Percentiles rank a stretch among this genome's conserved stretches.
These are phyloP conservation scores for Starmerella floricola DNA, from an alignment of 805 yeast species.

Conservation along the genomic window DNA sequence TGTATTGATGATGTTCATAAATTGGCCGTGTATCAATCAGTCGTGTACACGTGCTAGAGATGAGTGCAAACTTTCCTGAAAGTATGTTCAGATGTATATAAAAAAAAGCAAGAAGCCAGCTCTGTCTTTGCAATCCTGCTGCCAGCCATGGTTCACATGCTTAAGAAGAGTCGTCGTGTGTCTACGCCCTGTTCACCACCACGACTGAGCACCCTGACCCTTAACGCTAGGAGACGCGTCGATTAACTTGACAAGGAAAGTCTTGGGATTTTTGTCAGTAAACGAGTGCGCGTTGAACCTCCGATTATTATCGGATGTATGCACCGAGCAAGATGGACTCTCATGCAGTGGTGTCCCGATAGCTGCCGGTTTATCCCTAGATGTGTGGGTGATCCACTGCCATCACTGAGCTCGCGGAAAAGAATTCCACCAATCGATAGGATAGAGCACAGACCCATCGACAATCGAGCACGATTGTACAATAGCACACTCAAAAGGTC, in stretches of 20 bases:
- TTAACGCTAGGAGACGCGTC: not conserved
- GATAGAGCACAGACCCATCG: constrained; percentile 2
- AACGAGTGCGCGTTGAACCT: no score
- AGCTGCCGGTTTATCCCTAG: constrained; percentile 2
- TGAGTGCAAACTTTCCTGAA: not conserved
- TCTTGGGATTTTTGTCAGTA: no score
- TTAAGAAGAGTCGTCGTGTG: no score
- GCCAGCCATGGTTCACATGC: no score
- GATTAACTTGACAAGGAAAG: not conserved
- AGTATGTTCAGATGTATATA: no score
- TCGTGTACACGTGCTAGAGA: not conserved
- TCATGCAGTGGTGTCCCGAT: constrained; percentile 9
- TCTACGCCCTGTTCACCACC: no score
- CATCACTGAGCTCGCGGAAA: not conserved
- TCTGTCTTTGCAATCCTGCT: no score
- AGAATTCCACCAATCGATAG: constrained; percentile 15
- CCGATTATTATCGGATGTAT: no score
- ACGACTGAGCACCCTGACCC: not conserved
- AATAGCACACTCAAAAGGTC: not conserved
- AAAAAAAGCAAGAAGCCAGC: no score
- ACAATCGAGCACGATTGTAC: constrained; percentile 3
- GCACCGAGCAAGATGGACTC: constrained; percentile 9
- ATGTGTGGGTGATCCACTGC: not conserved
- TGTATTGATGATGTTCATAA: no score
- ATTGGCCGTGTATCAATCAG: not conserved